Evolutionary conservation across 768 basidiomycete species (phyloP).

Genomic region (Lepiota subincarnata): DNA sequence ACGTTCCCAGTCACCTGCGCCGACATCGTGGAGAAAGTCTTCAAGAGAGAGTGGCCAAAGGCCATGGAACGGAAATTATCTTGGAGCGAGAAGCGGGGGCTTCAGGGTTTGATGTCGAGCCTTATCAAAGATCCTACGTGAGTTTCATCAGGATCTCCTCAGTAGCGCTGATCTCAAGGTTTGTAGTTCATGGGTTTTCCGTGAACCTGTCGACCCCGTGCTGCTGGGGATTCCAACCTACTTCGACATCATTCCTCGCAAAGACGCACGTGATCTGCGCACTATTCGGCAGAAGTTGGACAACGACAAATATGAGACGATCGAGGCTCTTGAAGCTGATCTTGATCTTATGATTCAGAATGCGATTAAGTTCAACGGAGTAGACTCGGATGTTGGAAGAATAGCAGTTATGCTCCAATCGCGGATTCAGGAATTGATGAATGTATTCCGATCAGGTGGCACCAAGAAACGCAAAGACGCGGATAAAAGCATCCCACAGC

Average conservation of each 20-base stretch:
- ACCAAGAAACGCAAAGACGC: conserved; percentile 75
- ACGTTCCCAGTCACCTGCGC: conserved; percentile 74
- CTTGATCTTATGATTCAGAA: conserved; percentile 85
- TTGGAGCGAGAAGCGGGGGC: conserved; percentile 73
- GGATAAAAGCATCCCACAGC: conserved; percentile 60
- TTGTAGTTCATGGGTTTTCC: conserved; percentile 70
- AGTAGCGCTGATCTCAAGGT: conserved; percentile 5
- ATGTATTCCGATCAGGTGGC: conserved; percentile 40
- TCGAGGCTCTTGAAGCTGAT: conserved; percentile 81
- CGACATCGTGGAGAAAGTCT: conserved; percentile 66
- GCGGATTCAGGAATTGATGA: conserved; percentile 52
- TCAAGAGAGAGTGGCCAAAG: conserved; percentile 86
- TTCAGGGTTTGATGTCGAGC: conserved; percentile 66
- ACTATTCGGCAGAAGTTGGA: conserved; percentile 82
- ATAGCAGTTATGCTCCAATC: conserved; percentile 49
- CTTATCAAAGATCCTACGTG: conserved; percentile 67
- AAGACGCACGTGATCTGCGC: conserved; percentile 82
- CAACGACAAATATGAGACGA: conserved; percentile 73
- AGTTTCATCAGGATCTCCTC: conserved; percentile 19
- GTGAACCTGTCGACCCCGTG: conserved; percentile 86
- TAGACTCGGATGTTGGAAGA: conserved; percentile 72
- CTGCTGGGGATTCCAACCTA: conserved; percentile 82
- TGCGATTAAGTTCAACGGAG: conserved; percentile 85
- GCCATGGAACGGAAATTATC: conserved; percentile 67
- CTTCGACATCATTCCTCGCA: conserved; percentile 77